These are phyloP conservation scores for Aspergillus tamarii DNA, from an alignment of 2,329 filamentous ascomycete species.

Conservation along the genomic window DNA sequence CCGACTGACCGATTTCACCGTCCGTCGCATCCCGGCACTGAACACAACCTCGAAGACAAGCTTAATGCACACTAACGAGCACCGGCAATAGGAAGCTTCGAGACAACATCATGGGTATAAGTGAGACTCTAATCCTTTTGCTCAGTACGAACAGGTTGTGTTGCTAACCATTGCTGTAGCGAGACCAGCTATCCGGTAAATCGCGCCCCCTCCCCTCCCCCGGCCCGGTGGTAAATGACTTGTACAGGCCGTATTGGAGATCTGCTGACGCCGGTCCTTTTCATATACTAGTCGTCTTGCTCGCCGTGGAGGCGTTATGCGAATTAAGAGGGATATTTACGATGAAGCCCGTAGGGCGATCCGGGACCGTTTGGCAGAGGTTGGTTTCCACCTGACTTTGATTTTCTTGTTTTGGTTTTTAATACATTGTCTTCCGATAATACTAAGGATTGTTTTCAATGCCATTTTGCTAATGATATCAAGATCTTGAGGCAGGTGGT, in stretches of 20 bases:
- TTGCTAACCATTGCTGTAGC: slow-evolving; percentile 20
- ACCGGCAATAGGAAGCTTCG: slow-evolving; percentile 17
- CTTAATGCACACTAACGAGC: neutral
- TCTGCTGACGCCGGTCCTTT: neutral
- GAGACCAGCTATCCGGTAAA: slow-evolving; percentile 35
- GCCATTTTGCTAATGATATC: neutral
- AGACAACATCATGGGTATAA: slow-evolving; percentile 34
- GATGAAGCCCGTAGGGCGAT: slow-evolving; percentile 28
- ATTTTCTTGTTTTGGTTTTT: neutral
- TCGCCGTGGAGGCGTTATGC: slow-evolving; percentile 37
- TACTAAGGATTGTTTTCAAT: neutral
- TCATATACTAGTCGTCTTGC: slow-evolving; percentile 34
- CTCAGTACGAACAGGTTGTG: neutral
- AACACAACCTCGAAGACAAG: neutral
- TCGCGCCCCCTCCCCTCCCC: too few relatives aligned
- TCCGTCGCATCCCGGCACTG: neutral
- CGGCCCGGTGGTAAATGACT: neutral
- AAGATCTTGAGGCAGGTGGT: slow-evolving; percentile 32
- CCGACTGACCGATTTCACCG: neutral
- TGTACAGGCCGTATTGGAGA: neutral
- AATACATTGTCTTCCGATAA: neutral
- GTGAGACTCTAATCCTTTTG: slow-evolving; percentile 22
- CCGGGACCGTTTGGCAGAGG: slow-evolving; percentile 23
- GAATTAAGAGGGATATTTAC: slow-evolving; percentile 36
- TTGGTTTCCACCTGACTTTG: slow-evolving; percentile 18